Evolutionary conservation across 768 basidiomycete genomes (phyloP), one percentile per base, ranked within the genome.

Genomic region (Serpula lacrymans): DNA sequence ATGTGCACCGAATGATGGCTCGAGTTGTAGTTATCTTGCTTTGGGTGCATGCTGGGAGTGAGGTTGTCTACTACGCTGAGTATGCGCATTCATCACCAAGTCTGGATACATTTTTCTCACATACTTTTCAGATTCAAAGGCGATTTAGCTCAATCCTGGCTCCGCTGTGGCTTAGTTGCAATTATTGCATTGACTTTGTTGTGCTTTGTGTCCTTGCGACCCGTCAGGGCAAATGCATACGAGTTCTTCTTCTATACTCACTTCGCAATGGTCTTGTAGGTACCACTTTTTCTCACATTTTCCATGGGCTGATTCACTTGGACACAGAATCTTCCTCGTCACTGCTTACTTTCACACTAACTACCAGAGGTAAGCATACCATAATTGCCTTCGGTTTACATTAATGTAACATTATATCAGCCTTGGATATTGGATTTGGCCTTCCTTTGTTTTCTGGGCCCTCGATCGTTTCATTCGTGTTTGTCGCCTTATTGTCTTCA

Each of bases 241-340:
- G 76, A 79, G 48, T 23, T 71, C 12, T 81, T 80, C 60, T 55
- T 74, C 26, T 45, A 68, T n/a, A 36, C 62, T 4, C 79, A 80
- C 50, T 63, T 72, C 30, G 11, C 66, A 4, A 52, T 72, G 41
- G 61, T 63, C 27, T 30, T 62, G 68, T 69, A 42, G 47, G 68
- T 50, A 22, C 2, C 8, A 21, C 10, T 35, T 31, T 37, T 12
- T 23, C 27, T 31, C 8, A 7, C 8, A 14, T 16, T 20, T 44
- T 32, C 26, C 8, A 29, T 29, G 4, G 20, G 16, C 7, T 10
- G 2, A 1, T 13, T 16, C 20, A 45, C 16, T 16, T 30, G 17
- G 23, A 14, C 16, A 11, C 39, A 67, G 66, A 20, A 48, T 58
- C 27, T 43, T 68, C 34, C 51, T 68, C 27, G 27, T 62, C 23